These are phyloP conservation scores for Corinectria fuckeliana DNA, from an alignment of 2,329 filamentous ascomycete species.

Conservation along the genomic window DNA sequence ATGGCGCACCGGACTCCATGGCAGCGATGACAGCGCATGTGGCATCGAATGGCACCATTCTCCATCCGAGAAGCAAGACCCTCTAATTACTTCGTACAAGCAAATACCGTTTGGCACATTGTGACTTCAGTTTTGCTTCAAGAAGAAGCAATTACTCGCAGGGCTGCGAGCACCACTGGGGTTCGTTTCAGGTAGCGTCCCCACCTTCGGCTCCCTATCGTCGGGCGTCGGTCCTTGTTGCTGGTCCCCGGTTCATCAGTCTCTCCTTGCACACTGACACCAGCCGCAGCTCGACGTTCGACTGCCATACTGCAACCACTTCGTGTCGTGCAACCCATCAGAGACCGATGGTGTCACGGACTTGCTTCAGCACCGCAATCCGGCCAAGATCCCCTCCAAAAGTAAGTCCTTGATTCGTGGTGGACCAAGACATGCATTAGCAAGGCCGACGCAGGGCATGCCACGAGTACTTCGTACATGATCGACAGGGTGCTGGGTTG, in stretches of 20 bases:
- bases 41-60: conserved; percentile 34
- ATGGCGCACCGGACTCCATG: background rate
- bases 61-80: conserved; percentile 28
- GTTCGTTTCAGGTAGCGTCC: conserved; percentile 35
- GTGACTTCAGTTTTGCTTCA: background rate
- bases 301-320: background rate
- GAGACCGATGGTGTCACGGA: background rate
- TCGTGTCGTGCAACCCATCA: background rate
- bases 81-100: no score
- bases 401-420: conserved; percentile 9
- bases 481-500: conserved; percentile 11
- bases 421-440: conserved; percentile 20
- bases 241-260: background rate
- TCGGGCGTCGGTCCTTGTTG: background rate
- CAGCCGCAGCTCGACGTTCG: background rate
- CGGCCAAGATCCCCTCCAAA: background rate
- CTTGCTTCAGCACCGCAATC: background rate
- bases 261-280: background rate
- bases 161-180: conserved; percentile 24
- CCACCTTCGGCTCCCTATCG: conserved; percentile 17
- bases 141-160: conserved; percentile 31
- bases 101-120: conserved; percentile 24
- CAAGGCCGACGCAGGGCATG: conserved; percentile 25
- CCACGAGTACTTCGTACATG: no score
- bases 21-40: background rate